Evolutionary conservation across 148 eudicot species (phyloP).

Genomic region (Limonium bicolor): DNA sequence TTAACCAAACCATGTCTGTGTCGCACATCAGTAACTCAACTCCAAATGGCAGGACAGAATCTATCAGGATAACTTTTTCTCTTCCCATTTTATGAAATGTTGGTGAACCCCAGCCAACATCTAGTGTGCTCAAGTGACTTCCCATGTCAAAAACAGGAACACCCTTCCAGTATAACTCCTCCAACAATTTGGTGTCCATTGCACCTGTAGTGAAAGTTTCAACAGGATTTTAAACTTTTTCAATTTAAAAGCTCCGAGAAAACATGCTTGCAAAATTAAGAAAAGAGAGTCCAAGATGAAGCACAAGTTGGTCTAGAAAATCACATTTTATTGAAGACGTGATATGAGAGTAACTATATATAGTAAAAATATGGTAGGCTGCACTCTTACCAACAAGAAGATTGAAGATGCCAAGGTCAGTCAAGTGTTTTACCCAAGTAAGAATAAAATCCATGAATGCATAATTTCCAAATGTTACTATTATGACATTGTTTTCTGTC

Average conservation of each 20-base stretch:
- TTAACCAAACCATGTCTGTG: conserved; percentile 97
- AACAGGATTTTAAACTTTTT: too few species aligned
- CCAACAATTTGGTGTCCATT: conserved; percentile 87
- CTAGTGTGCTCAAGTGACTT: conserved; percentile 90
- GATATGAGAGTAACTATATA: too few species aligned
- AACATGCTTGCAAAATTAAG: background rate
- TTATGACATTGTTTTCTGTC: conserved; percentile 56
- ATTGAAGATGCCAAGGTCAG: conserved; percentile 70
- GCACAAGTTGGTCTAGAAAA: too few species aligned
- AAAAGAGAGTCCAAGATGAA: background rate
- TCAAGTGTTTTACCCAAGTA: conserved; percentile 89
- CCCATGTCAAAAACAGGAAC: conserved; percentile 96
- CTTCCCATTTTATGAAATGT: conserved; percentile 99
- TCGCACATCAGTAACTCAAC: conserved; percentile 92
- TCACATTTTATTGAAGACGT: too few species aligned
- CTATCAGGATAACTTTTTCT: conserved; percentile 79
- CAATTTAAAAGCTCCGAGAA: background rate
- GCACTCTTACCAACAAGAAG: conserved; percentile 65
- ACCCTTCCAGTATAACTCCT: conserved; percentile 92
- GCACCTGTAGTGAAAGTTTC: conserved; percentile 47
- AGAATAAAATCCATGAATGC: conserved; percentile 97
- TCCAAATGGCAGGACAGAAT: conserved; percentile 79
- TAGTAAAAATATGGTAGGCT: background rate
- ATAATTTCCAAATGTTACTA: conserved; percentile 89
- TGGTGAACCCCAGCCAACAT: conserved; percentile 97